phyloP scores from a whole-genome alignment of 1,284 basidiomycete genomes.

The Albatrellus sp. region DNA sequence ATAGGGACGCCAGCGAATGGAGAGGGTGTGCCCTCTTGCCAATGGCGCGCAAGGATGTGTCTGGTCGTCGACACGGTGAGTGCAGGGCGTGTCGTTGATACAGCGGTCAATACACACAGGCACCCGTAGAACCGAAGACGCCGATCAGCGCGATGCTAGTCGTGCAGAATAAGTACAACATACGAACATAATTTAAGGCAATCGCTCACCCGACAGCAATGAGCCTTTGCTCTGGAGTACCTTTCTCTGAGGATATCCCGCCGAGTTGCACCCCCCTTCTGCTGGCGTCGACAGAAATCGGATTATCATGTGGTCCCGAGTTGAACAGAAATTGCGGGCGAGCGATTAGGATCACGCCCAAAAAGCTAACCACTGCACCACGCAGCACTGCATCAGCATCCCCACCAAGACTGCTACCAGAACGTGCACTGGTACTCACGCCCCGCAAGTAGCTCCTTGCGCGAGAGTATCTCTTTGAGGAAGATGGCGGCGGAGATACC shows the following conservation, averaged over 20 bases:
- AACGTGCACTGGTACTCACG: slow-evolving; percentile 30
- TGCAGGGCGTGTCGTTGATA: not conserved
- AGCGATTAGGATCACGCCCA: slow-evolving; percentile 41
- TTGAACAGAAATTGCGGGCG: slow-evolving; percentile 24
- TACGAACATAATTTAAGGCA: not conserved
- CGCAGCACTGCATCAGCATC: too few relatives aligned
- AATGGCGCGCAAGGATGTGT: slow-evolving; percentile 56
- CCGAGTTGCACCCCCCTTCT: slow-evolving; percentile 7
- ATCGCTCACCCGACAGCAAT: slow-evolving; percentile 22
- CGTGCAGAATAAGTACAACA: not conserved
- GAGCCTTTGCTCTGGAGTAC: slow-evolving; percentile 23
- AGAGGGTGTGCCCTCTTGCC: slow-evolving; percentile 64
- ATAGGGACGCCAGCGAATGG: slow-evolving; percentile 60
- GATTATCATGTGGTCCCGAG: slow-evolving; percentile 7
- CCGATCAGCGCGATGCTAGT: slow-evolving; percentile 43
- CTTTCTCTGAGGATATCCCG: slow-evolving; percentile 8
- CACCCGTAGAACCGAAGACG: slow-evolving; percentile 47
- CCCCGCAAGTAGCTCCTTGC: slow-evolving; percentile 50
- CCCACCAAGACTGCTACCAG: slow-evolving; percentile 14
- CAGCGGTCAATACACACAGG: slow-evolving; percentile 32
- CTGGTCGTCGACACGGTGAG: slow-evolving; percentile 21
- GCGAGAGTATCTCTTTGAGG: slow-evolving; percentile 51
- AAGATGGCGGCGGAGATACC: slow-evolving; percentile 59
- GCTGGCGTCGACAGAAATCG: slow-evolving; percentile 2
- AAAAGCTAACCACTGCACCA: slow-evolving; percentile 26